These are phyloP conservation scores for Amphicarpaea edgeworthii DNA, from an alignment of 306 rosid species.

Conservation along the genomic window DNA sequence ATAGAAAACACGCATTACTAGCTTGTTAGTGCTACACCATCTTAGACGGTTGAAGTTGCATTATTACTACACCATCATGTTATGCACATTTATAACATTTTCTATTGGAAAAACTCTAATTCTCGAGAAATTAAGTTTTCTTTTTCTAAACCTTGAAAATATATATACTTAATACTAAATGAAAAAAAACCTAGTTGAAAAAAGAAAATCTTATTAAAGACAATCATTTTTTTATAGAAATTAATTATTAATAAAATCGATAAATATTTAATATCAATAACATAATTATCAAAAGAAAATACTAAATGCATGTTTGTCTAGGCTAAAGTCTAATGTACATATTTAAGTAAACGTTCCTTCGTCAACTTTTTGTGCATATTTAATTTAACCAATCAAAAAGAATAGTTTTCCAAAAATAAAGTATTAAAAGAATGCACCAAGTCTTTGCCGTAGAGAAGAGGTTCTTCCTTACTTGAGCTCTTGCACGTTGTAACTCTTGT, in stretches of 20 bases:
- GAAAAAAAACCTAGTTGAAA: too few relatives aligned
- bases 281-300: too few relatives aligned
- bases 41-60: conserved; percentile 26
- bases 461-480: conserved; percentile 70
- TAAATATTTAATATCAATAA: too few relatives aligned
- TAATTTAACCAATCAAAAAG: neutral
- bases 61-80: conserved; percentile 5
- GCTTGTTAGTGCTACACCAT: neutral
- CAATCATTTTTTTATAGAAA: too few relatives aligned
- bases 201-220: too few relatives aligned
- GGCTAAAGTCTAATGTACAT: too few relatives aligned
- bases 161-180: too few relatives aligned
- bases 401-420: neutral
- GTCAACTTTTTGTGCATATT: neutral
- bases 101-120: neutral
- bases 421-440: conserved; percentile 4
- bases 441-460: neutral
- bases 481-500: conserved; percentile 88
- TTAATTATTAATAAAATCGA: too few relatives aligned
- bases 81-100: conserved; percentile 15
- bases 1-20: conserved; percentile 34
- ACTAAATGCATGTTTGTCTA: neutral
- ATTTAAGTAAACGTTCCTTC: neutral
- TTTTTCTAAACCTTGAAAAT: too few relatives aligned
- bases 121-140: too few relatives aligned